Percentiles rank a stretch among this genome's conserved stretches.
These are phyloP conservation scores for Auxenochlorella protothecoides DNA, from an alignment of 139 green algal species.

Conservation along the genomic window DNA sequence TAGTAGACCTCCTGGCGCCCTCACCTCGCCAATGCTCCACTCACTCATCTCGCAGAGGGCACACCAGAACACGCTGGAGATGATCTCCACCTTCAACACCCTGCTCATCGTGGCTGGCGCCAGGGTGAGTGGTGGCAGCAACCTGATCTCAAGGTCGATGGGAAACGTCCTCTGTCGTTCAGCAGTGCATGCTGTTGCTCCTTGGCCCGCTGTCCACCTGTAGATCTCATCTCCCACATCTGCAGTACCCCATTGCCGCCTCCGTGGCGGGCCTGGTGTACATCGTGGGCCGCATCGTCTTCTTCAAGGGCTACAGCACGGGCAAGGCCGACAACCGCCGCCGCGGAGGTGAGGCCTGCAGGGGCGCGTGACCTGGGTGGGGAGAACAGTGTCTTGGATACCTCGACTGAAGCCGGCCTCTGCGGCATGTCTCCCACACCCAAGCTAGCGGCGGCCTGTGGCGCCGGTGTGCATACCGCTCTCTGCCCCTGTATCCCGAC, in stretches of 20 bases:
- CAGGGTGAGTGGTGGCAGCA: background rate
- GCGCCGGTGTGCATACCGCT: too few relatives aligned
- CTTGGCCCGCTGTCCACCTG: background rate
- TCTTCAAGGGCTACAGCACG: slow-evolving; percentile 16
- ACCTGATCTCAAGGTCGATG: background rate
- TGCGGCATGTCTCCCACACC: too few relatives aligned
- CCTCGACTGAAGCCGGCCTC: too few relatives aligned
- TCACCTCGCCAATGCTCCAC: background rate
- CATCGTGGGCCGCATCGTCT: slow-evolving; percentile 11
- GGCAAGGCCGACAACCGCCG: slow-evolving; percentile 9
- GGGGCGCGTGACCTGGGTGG: background rate
- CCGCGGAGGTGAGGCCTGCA: background rate
- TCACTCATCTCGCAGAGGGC: slow-evolving; percentile 21
- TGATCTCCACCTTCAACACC: slow-evolving; percentile 7
- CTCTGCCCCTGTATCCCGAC: too few relatives aligned
- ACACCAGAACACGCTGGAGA: slow-evolving; percentile 60
- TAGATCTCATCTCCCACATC: background rate
- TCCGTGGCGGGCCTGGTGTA: slow-evolving; percentile 3
- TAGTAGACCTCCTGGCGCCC: too few relatives aligned
- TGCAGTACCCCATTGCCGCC: slow-evolving; percentile 5
- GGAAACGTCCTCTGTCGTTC: too few relatives aligned
- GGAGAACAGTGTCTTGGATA: background rate
- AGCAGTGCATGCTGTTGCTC: too few relatives aligned
- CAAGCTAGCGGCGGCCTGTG: too few relatives aligned
- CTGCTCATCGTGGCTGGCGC: background rate